Base-by-base conservation (phyloP, 257 asterid genomes). In the Salvia miltiorrhiza region DNA sequence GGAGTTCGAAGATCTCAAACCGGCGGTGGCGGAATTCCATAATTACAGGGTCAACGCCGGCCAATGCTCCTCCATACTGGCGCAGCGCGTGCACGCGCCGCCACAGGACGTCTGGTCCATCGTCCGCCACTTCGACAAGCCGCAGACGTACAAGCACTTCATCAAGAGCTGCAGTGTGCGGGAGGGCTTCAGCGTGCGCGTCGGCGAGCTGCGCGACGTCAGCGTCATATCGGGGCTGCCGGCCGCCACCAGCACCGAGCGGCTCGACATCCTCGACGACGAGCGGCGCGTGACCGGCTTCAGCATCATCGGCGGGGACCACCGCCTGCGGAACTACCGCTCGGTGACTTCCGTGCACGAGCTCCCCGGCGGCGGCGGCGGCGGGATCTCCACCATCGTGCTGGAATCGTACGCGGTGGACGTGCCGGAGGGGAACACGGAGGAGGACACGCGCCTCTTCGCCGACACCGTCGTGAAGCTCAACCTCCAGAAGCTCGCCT, bases 61-160 rank as follows among this genome's bases (percentile, higher is more conserved):
- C 60, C 95, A 89, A 59, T 86, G 95, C 78, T 83, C 95, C 1
- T 92, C 96, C 77, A 80, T 92, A 14, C 95, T 90, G 52, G 90
- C 86, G 26, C 97, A 88, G 32, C 85, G 82, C 52, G 67, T 92
- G 79, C 78, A 83, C 78, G 95, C 98, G 87, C 91, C 95, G 17
- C 78, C 88, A 35, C 16, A 67, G 5, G 21, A 66, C 10, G 93
- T 90, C 26, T 92, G 97, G 98, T 76, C 97, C 70, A 40, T 82
- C 78, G 81, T 85, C 67, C 91, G 97, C 39, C 82, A 81, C 20
- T 92, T 92, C 89, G 96, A 90, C 78, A 83, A 67, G 71, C 97
- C 96, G 1, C 95, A 88, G 58, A 83, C 76, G 0, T 92, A 92
- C 91, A 92, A 92, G 33, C 97, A 92, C 97, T 92, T 92, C 90